Base-by-base conservation (phyloP, 148 eudicot genomes). In the Chenopodium suecicum region DNA sequence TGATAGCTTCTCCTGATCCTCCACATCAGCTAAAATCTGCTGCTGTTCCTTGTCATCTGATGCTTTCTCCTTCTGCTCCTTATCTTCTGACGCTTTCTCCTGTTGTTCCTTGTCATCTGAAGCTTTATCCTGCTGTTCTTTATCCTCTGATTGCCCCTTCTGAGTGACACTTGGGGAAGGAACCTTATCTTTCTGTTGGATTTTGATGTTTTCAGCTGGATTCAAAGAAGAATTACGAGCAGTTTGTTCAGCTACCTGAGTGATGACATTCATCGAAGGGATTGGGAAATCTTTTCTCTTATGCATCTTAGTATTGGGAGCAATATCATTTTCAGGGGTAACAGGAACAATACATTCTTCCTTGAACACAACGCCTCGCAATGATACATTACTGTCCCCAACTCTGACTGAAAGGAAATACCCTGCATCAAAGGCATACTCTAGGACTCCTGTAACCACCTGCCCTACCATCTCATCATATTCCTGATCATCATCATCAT, bases 361-460 rank as follows among this genome's bases (percentile, higher is more conserved):
- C 68, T 84, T 85, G 44, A 90, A 89, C 58, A 89, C 90, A 7
- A 89, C 79, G 0, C 93, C 93, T 25, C 87, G 83, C 68, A 90
- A 58, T 27, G 29, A 72, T 50, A 75, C 79, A 27, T 74, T 68
- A 22, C 66, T 77, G 67, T 80, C 74, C 44, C 79, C 86, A 73
- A 86, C 76, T 82, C 65, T 83, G 8, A 90, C 89, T 31, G 78
- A 72, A 31, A 90, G 78, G 58, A 90, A 78, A 82, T 87, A 88
- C 34, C 93, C 90, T n/a, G 90, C 89, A 73, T 90, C 93, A 60
- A 89, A 87, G 9, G 84, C 66, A 20, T 85, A 85, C 76, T 90
- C 90, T 19, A 90, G 74, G 17, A 89, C 85, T 46, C 93, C 93
- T 13, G 87, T 78, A 23, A 89, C 90, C 74, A 56, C 77, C 72